Conservation (phyloP, 768 basidiomycete genomes). For the Trichaptum fuscoviolaceum region DNA sequence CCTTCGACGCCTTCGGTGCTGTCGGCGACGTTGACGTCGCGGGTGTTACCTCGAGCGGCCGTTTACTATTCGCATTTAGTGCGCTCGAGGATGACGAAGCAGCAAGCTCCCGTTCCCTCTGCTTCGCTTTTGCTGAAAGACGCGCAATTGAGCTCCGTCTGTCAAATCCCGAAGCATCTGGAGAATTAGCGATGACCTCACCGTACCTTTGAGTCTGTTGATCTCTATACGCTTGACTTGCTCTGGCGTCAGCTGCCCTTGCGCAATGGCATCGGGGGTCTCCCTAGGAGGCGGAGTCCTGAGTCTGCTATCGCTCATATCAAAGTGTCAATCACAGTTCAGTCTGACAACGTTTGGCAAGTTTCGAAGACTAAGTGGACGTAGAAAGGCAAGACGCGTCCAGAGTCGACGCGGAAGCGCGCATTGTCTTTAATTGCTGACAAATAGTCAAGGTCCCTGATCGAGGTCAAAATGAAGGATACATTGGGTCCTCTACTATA, state of each 20-base stretch:
- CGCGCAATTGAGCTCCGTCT: constrained; percentile 5
- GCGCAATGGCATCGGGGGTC: constrained; percentile 9
- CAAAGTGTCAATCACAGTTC: background rate
- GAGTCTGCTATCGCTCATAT: background rate
- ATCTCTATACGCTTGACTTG: constrained; percentile 69
- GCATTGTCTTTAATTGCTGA: background rate
- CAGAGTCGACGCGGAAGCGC: background rate
- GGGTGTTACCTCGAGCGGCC: constrained; percentile 55
- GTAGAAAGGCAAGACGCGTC: background rate
- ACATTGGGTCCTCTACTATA: background rate
- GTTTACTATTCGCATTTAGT: constrained; percentile 68
- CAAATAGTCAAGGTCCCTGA: background rate
- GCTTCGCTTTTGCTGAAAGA: constrained; percentile 63
- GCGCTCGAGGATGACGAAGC: constrained; percentile 39
- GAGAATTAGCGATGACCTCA: background rate
- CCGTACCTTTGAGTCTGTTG: constrained; percentile 68
- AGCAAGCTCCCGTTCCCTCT: constrained; percentile 59
- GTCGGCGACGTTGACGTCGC: constrained; percentile 61
- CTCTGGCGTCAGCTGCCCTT: constrained; percentile 52
- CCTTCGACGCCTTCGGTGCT: constrained; percentile 39
- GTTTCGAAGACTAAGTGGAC: background rate
- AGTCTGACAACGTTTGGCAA: background rate
- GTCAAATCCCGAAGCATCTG: background rate
- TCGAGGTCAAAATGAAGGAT: background rate
- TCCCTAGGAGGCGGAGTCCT: constrained; percentile 11